Base-by-base conservation (phyloP, 106 monocot genomes). In the Platanthera zijinensis region DNA sequence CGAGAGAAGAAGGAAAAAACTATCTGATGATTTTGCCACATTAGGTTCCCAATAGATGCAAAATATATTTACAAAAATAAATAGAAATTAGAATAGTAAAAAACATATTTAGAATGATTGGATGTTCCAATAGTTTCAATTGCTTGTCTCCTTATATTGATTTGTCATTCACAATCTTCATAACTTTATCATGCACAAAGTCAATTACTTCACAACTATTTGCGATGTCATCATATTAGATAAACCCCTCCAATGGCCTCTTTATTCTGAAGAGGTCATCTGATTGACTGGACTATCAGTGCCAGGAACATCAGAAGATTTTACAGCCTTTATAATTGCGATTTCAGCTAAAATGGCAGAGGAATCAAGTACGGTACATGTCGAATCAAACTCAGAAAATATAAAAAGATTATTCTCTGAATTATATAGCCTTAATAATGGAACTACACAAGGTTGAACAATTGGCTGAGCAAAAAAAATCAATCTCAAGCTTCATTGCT, bases 341-440 rank as follows among this genome's bases (percentile, higher is more conserved):
- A 97, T 91, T 77, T 94, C 97, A 54, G 94, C 91, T 78, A 97
- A 83, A 83, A 97, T 88, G 19, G 97, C 91, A 57, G 88, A 94
- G 30, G 97, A 97, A 79, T 97, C 93, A 57, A 94, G 78, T 5
- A 89, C 81, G 39, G 89, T 89, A 74, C 97, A 97, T 53, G 93
- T 94, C 79, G 91, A 79, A 56, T 97, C 97, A 86, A 97, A 97
- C 84, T 97, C 93, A 64, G 87, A 91, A 79, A 86, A 94, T 8
- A 97, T 75, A 77, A 89, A 76, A 74, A 94, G 69, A 3, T 74
- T 82, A 14, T 75, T 76, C 72, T 62, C 67, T 3, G 76, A 81
- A 73, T 84, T 80, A 80, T 76, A 77, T 67, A 81, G 71, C 74
- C 77, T 84, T 78, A 61, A 79, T 74, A 91, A 75, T 52, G 97